Evolutionary conservation across 169 alveolate genomes (phyloP).

Genomic region (Cryptosporidium xiaoi): DNA sequence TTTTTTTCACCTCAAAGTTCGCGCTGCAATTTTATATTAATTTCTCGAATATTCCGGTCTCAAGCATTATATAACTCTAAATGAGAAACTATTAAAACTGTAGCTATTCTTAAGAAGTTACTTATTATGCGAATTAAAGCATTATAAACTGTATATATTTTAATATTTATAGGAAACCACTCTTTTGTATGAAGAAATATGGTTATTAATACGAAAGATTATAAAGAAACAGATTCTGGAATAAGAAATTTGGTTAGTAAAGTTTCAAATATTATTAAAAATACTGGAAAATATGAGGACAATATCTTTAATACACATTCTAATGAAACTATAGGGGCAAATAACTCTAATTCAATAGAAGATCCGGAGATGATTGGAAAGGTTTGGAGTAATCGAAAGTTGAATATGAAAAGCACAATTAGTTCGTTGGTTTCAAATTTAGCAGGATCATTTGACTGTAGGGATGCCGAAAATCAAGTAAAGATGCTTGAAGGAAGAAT

Average conservation of each 20-base stretch:
- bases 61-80: too few species aligned
- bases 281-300: neutral
- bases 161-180: neutral
- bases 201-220: neutral
- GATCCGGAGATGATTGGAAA: slow-evolving; percentile 22
- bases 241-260: neutral
- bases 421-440: slow-evolving; percentile 30
- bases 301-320: too few species aligned
- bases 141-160: neutral
- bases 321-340: neutral
- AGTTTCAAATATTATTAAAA: slow-evolving; percentile 9
- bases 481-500: slow-evolving; percentile 15
- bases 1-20: neutral
- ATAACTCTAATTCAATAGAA: slow-evolving; percentile 21
- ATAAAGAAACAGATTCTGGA: neutral
- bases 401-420: slow-evolving; percentile 38
- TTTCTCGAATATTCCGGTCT: neutral
- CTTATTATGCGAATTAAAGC: neutral
- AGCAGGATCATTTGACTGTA: slow-evolving; percentile 10
- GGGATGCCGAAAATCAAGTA: slow-evolving; percentile 22
- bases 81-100: too few species aligned
- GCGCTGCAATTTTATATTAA: slow-evolving; percentile 11
- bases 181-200: neutral
- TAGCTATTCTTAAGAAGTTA: too few species aligned
- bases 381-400: slow-evolving; percentile 40